These are phyloP conservation scores for Panaeolus cyanescens DNA, from an alignment of 768 basidiomycete genomes.

Conservation along the genomic window DNA sequence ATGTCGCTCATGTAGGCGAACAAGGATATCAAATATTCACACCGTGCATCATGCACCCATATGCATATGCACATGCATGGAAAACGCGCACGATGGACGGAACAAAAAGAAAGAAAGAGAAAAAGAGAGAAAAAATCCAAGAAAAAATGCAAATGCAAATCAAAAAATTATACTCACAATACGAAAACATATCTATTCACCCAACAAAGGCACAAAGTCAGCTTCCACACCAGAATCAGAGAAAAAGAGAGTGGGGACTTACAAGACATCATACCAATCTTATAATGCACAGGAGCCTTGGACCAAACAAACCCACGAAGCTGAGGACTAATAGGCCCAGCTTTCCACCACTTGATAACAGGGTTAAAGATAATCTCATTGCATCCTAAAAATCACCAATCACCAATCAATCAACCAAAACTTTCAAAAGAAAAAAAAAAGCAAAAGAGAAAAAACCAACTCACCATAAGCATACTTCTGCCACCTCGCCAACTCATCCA, in stretches of 20 bases:
- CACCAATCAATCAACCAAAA: not conserved
- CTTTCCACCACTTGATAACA: constrained; percentile 69
- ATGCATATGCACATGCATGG: too few species aligned
- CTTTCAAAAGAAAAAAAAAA: not conserved
- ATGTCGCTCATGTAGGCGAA: not conserved
- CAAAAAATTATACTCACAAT: constrained; percentile 32
- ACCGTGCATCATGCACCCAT: not conserved
- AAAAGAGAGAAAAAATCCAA: constrained; percentile 5
- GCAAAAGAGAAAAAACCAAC: constrained; percentile 10
- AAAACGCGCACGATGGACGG: not conserved
- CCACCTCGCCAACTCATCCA: constrained; percentile 91
- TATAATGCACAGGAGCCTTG: constrained; percentile 75
- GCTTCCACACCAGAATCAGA: not conserved
- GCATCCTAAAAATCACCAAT: constrained; percentile 39
- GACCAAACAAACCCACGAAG: constrained; percentile 78
- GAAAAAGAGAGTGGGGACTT: constrained; percentile 20
- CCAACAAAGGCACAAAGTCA: constrained; percentile 3
- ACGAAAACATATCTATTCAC: constrained; percentile 47
- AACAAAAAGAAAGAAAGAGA: not conserved
- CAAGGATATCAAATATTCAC: not conserved
- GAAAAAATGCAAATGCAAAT: not conserved
- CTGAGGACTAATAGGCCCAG: constrained; percentile 79
- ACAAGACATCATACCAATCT: constrained; percentile 79
- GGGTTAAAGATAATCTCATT: constrained; percentile 88
- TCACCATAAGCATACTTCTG: constrained; percentile 70